These are phyloP conservation scores for Talaromyces wortmannii DNA, from an alignment of 495 filamentous ascomycete genomes.

Conservation along the genomic window DNA sequence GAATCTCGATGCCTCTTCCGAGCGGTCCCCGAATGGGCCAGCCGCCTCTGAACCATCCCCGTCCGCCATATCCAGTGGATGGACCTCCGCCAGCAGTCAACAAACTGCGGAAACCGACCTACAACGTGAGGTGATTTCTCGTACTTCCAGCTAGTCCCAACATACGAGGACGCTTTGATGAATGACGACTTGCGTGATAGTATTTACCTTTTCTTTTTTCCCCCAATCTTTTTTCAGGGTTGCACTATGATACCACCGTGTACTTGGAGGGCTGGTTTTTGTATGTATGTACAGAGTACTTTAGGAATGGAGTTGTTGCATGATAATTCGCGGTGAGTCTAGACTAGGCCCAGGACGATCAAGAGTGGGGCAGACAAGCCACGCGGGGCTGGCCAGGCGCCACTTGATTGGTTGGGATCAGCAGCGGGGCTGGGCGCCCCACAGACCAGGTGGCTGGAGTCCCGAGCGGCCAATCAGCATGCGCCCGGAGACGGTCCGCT, in stretches of 20 bases:
- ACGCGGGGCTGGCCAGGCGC: not conserved
- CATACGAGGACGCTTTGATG: not conserved
- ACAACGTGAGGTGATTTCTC: slow-evolving; percentile 45
- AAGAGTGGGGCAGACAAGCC: not conserved
- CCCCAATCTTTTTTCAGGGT: not conserved
- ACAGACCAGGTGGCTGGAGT: not conserved
- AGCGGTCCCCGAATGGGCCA: slow-evolving; percentile 7
- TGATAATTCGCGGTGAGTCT: no score
- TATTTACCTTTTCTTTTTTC: not conserved
- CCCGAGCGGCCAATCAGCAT: not conserved
- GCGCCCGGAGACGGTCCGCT: not conserved
- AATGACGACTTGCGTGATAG: not conserved
- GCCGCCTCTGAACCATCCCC: slow-evolving; percentile 19
- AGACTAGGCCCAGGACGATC: no score
- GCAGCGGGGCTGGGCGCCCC: no score
- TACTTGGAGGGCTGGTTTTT: not conserved
- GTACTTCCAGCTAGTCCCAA: not conserved
- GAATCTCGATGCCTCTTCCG: slow-evolving; percentile 28
- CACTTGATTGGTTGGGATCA: no score
- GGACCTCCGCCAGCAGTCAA: slow-evolving; percentile 79
- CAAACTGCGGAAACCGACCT: slow-evolving; percentile 79
- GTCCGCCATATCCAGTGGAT: slow-evolving; percentile 74
- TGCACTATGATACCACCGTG: not conserved
- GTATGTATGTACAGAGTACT: no score
- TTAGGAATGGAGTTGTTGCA: no score